phyloP scores from a whole-genome alignment of 257 asterid species.

The Marsdenia floribunda region DNA sequence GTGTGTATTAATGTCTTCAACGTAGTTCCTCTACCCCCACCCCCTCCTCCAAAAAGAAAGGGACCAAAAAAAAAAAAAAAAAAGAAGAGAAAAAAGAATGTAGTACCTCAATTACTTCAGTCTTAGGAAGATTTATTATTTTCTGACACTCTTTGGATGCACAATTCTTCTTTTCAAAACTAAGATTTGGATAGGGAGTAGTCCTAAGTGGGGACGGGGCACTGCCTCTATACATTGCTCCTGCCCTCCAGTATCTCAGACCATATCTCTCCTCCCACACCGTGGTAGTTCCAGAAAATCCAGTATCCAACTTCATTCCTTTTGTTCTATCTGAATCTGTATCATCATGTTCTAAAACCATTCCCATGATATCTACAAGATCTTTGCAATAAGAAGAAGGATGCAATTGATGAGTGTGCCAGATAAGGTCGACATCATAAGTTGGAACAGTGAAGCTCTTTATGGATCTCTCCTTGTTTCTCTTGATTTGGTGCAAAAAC shows the following conservation, averaged over 20 bases:
- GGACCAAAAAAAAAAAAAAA: too few species aligned
- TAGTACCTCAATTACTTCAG: constrained; percentile 60
- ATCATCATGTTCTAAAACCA: constrained; percentile 83
- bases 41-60: too few species aligned
- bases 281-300: constrained; percentile 74
- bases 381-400: constrained; percentile 78
- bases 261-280: constrained; percentile 82
- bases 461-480: constrained; percentile 64
- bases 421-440: constrained; percentile 90
- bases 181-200: constrained; percentile 38
- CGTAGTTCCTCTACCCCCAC: too few species aligned
- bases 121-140: constrained; percentile 33
- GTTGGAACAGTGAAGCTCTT: constrained; percentile 94
- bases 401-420: constrained; percentile 97
- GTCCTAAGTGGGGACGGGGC: constrained; percentile 67
- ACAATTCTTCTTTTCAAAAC: constrained; percentile 29
- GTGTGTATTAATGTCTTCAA: neutral
- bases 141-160: constrained; percentile 31
- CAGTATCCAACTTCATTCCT: constrained; percentile 82
- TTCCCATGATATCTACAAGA: constrained; percentile 65
- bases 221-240: constrained; percentile 83
- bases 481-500: constrained; percentile 78
- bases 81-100: too few species aligned
- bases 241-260: constrained; percentile 87
- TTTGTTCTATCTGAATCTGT: constrained; percentile 90